Conservation (phyloP, 352 stramenopile species). For the Globisporangium radiosum region DNA sequence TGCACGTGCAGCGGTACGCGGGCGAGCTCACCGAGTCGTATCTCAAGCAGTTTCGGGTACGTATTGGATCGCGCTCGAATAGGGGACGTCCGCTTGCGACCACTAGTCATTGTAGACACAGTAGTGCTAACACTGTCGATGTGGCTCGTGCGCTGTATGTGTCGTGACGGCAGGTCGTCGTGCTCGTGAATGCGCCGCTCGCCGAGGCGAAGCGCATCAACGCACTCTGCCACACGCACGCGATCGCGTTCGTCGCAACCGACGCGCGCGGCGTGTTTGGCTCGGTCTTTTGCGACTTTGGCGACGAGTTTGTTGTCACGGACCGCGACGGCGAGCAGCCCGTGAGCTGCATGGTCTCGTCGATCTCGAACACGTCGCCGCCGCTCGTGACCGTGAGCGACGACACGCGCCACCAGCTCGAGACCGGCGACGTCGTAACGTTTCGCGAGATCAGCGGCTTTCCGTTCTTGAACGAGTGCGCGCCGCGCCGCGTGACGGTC, state of each 20-base stretch:
- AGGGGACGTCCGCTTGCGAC: too few species aligned
- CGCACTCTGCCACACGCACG: conserved; percentile 75
- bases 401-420: conserved; percentile 95
- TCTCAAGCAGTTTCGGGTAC: conserved; percentile 61
- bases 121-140: too few species aligned
- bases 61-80: conserved; percentile 8
- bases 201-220: conserved; percentile 72
- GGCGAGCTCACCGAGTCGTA: conserved; percentile 70
- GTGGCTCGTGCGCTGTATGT: too few species aligned
- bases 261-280: conserved; percentile 93
- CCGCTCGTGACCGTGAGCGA: conserved; percentile 96
- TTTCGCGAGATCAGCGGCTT: conserved; percentile 95
- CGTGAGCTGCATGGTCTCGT: conserved; percentile 91
- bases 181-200: conserved; percentile 79
- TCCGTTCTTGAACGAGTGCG: conserved; percentile 75
- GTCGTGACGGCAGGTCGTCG: conserved; percentile 44
- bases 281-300: conserved; percentile 98
- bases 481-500: conserved; percentile 64
- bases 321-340: conserved; percentile 94
- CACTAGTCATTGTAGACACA: too few species aligned
- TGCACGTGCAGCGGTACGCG: conserved; percentile 68
- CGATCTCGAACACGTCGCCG: conserved; percentile 79
- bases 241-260: conserved; percentile 91
- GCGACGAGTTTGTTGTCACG: conserved; percentile 89
- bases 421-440: conserved; percentile 94